Conservation (phyloP, 2,329 filamentous ascomycete species). For the Fusarium dlaminii region DNA sequence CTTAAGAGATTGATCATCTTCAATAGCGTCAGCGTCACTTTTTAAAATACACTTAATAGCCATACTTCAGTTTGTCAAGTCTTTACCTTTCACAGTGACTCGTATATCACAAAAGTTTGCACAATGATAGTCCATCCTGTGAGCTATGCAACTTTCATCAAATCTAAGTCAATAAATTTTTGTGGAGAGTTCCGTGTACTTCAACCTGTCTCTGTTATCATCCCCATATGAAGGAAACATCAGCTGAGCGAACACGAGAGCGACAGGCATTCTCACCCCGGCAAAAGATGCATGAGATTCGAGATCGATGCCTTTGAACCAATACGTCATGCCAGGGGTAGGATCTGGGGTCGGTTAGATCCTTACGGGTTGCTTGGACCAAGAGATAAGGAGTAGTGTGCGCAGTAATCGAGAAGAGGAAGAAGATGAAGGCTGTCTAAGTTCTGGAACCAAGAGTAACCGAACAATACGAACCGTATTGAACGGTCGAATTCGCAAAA, state of each 20-base stretch:
- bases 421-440: background rate
- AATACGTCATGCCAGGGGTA: slow-evolving; percentile 1
- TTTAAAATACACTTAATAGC: background rate
- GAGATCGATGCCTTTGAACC: slow-evolving; percentile 11
- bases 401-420: background rate
- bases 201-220: background rate
- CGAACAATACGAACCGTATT: background rate
- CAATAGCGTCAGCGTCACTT: background rate
- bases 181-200: background rate
- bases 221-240: background rate
- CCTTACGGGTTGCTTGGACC: slow-evolving; percentile 3
- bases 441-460: background rate
- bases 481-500: background rate
- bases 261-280: slow-evolving; percentile 8
- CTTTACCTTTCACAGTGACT: background rate
- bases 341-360: slow-evolving; percentile 15
- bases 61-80: background rate
- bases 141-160: background rate
- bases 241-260: slow-evolving; percentile 31
- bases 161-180: background rate
- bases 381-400: background rate
- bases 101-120: background rate
- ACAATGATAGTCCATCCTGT: background rate
- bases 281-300: slow-evolving; percentile 13
- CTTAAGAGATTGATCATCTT: background rate